Percentiles rank a stretch among this genome's conserved stretches.
Evolutionary conservation across 768 basidiomycete genomes (phyloP).

Genomic region (Tylopilus subfusipes): DNA sequence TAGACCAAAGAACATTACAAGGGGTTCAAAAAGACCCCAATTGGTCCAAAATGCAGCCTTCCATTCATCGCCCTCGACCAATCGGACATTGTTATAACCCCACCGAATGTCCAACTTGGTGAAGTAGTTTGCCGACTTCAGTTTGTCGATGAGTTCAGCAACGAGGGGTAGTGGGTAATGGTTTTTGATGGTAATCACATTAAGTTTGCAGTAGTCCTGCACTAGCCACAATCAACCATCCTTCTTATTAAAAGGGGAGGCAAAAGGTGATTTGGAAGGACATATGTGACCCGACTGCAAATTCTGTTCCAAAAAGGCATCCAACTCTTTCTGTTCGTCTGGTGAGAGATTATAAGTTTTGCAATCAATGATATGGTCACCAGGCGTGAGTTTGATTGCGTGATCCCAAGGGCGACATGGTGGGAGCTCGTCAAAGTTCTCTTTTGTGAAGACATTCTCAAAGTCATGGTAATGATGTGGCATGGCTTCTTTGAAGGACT

Average conservation of each 20-base stretch:
- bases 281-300: not conserved
- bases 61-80: conserved; percentile 29
- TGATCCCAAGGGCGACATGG: too few relatives aligned
- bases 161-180: too few relatives aligned
- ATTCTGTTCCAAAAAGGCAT: not conserved
- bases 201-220: not conserved
- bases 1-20: conserved; percentile 4
- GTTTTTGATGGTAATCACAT: not conserved
- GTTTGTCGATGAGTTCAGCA: conserved; percentile 21
- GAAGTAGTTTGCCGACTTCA: conserved; percentile 19
- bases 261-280: too few relatives aligned
- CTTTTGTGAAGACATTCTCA: too few relatives aligned
- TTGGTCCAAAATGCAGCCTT: conserved; percentile 30
- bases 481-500: too few relatives aligned
- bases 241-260: not conserved
- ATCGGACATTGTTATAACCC: conserved; percentile 33
- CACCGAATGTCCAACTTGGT: conserved; percentile 30
- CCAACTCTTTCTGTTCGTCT: not conserved
- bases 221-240: not conserved
- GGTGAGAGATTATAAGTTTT: not conserved
- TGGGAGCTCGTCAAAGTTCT: too few relatives aligned
- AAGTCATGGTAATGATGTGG: too few relatives aligned
- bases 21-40: not conserved
- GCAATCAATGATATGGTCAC: not conserved
- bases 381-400: not conserved